Evolutionary conservation across 768 basidiomycete species (phyloP).

Genomic region (Podaxis sp.): DNA sequence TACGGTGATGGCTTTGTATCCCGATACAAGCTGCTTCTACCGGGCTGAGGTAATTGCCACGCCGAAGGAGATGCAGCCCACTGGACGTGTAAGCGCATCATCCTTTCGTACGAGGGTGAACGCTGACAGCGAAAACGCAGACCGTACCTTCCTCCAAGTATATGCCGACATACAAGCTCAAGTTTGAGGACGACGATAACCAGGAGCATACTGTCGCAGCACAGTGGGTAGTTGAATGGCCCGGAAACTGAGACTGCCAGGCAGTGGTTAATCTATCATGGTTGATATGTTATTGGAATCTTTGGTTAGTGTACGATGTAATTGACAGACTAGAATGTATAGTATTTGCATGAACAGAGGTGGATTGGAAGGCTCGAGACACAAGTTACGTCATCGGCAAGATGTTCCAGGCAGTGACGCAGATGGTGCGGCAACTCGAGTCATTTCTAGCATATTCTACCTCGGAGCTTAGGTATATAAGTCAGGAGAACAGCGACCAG

Average conservation of each 20-base stretch:
- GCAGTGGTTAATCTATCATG: neutral
- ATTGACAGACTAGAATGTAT: constrained; percentile 11
- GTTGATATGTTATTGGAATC: constrained; percentile 11
- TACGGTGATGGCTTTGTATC: constrained; percentile 85
- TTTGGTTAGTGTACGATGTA: constrained; percentile 11
- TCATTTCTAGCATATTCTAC: constrained; percentile 5
- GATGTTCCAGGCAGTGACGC: neutral
- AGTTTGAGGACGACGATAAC: constrained; percentile 88
- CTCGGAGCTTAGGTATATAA: neutral
- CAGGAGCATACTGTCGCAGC: constrained; percentile 78
- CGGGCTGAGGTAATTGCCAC: constrained; percentile 80
- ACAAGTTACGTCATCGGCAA: neutral
- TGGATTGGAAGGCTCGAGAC: neutral
- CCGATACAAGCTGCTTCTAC: constrained; percentile 90
- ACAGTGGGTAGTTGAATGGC: constrained; percentile 83
- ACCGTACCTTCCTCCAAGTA: constrained; percentile 43
- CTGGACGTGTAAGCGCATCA: constrained; percentile 31
- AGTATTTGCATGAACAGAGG: neutral
- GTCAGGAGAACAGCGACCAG: neutral
- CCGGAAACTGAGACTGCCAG: constrained; percentile 23
- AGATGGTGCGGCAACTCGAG: too few relatives aligned
- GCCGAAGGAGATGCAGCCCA: constrained; percentile 45
- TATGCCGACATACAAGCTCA: constrained; percentile 68
- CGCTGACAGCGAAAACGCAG: constrained; percentile 19
- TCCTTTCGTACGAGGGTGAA: neutral